Conservation (phyloP, 305 asterid species). For the Fraxinus baroniana region DNA sequence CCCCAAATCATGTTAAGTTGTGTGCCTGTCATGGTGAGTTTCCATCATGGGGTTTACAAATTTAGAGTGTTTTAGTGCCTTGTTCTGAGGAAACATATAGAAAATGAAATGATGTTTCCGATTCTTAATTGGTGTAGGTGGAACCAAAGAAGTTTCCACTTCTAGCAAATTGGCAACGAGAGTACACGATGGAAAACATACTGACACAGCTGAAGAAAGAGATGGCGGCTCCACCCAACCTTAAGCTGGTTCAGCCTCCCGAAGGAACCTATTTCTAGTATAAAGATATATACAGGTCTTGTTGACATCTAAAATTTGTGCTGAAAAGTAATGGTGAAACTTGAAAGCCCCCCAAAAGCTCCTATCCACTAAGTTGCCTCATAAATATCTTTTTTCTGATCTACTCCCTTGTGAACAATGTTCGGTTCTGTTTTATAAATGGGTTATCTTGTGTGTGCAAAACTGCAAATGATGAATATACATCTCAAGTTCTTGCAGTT, state of each 20-base stretch:
- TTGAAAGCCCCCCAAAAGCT: neutral
- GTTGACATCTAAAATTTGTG: neutral
- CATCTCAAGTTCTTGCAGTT: neutral
- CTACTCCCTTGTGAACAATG: neutral
- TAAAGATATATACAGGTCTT: neutral
- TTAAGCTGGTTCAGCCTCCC: neutral
- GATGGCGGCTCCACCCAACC: neutral
- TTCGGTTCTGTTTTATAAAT: neutral
- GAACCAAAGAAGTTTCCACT: conserved; percentile 45
- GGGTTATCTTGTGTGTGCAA: neutral
- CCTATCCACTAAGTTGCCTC: neutral
- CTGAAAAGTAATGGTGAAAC: neutral
- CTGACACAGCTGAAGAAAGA: neutral
- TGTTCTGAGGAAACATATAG: neutral
- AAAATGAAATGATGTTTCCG: neutral
- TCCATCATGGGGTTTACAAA: neutral
- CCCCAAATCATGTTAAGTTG: neutral
- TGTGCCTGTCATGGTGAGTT: neutral
- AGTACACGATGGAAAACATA: neutral
- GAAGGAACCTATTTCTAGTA: neutral
- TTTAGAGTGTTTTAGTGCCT: neutral
- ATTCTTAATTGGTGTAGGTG: conserved; percentile 31
- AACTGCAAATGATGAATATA: neutral
- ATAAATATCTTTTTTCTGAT: neutral
- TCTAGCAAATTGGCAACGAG: neutral